A percentile compares a stretch with the other conserved stretches of the same genome.
phyloP scores from a whole-genome alignment of 805 yeast genomes.

The Metschnikowia hibisci region DNA sequence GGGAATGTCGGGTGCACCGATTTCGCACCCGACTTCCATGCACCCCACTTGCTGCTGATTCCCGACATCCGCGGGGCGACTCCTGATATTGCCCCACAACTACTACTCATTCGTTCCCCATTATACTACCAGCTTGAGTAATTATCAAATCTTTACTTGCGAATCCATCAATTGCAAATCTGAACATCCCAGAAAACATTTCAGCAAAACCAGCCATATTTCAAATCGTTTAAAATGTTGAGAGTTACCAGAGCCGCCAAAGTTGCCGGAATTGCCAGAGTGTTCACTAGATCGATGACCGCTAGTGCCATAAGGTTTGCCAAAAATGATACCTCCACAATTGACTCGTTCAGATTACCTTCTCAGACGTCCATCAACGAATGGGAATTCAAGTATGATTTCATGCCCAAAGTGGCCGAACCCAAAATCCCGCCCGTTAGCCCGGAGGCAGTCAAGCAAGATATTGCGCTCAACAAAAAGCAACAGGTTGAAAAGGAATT shows the following conservation, averaged over 20 bases:
- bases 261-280: conserved; percentile 4
- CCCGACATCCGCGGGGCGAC: conserved; percentile 5
- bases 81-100: background rate
- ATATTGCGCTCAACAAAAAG: conserved; percentile 41
- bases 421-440: conserved; percentile 45
- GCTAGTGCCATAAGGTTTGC: conserved; percentile 24
- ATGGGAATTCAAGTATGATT: conserved; percentile 49
- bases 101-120: background rate
- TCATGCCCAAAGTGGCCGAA: conserved; percentile 37
- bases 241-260: conserved; percentile 28
- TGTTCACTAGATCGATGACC: conserved; percentile 29
- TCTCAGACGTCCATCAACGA: conserved; percentile 43
- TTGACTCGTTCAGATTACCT: conserved; percentile 54
- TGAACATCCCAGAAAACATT: background rate
- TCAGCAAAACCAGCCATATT: background rate
- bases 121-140: background rate
- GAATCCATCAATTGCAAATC: too few species aligned
- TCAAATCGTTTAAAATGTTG: conserved; percentile 13
- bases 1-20: background rate
- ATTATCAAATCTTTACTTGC: too few species aligned
- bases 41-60: conserved; percentile 5
- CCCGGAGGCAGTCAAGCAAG: conserved; percentile 48
- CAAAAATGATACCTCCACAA: conserved; percentile 55
- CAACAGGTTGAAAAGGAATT: conserved; percentile 36
- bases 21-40: conserved; percentile 5